Base-by-base conservation (phyloP, 2,329 filamentous ascomycete genomes). In the Neonectria hederae region DNA sequence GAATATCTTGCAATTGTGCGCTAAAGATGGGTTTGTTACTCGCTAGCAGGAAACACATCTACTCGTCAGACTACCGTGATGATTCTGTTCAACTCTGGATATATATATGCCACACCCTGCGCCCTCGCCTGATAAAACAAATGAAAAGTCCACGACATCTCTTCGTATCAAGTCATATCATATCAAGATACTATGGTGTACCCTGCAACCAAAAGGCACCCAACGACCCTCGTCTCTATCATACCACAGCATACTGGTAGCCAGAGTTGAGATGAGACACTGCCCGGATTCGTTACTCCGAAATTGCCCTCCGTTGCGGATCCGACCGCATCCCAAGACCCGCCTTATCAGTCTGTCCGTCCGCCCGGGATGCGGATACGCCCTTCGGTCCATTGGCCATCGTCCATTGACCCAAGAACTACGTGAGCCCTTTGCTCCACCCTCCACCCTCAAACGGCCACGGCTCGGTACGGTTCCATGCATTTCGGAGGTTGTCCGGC, bases 401-500 rank as follows among this genome's bases (percentile, higher is more conserved):
- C 17, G 17, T 19, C 8, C 38, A 26, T 54, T 54, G 60, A 42
- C 54, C 60, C 43, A 42, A 30, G 28, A 30, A 9, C 10, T 30
- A 19, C 7, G 45, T n/a, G 56, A 60, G 32, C 46, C 40, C 46
- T 54, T 59, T 49, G 55, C 61, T 63, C 61, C 61, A 63, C 61
- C 55, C 61, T 63, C 38, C 38, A 42, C 43, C 22, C 55, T 17
- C 48, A 48, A 35, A 22, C 54, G 28, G 48, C 45, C 60, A 49
- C 49, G 42, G 32, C 54, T 63, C 60, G 54, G 60, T 43, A 58
- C 28, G 54, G 54, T 49, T 35, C 26, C 38, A 28, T 24, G 61
- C 55, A 54, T 51, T 51, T 59, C 61, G 61, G 61, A 63, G 49
- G 49, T 59, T 63, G 61, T 30, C 61, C 61, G 55, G 61, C 24